A percentile compares a stretch with the other conserved stretches of the same genome.
These are phyloP conservation scores for Thecaphora frezii DNA, from an alignment of 1,284 basidiomycete species.

Conservation along the genomic window DNA sequence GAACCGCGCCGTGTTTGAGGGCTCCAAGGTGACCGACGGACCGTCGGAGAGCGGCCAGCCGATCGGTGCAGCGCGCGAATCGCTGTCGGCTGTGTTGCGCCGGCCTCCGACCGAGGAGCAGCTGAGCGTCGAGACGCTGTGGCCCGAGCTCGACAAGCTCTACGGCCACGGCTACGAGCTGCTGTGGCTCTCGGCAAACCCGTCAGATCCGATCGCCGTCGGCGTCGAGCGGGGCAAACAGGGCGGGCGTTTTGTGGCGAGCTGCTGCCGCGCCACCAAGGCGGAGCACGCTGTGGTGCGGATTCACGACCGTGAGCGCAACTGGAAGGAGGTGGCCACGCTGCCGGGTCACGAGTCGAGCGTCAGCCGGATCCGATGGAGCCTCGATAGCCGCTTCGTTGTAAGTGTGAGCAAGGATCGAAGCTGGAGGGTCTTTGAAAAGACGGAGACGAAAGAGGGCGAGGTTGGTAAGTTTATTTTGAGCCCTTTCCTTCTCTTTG, in stretches of 20 bases:
- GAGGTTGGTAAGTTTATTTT: slow-evolving; percentile 59
- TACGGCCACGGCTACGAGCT: slow-evolving; percentile 98
- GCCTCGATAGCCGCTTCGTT: slow-evolving; percentile 75
- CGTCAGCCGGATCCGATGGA: slow-evolving; percentile 86
- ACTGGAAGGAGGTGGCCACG: slow-evolving; percentile 66
- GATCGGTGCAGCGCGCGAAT: slow-evolving; percentile 26
- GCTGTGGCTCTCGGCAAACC: slow-evolving; percentile 31
- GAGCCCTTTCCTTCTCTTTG: no score
- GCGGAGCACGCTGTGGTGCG: slow-evolving; percentile 86
- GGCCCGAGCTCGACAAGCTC: slow-evolving; percentile 94
- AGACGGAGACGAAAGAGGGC: slow-evolving; percentile 38
- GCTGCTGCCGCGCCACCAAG: slow-evolving; percentile 84
- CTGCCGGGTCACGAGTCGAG: slow-evolving; percentile 84
- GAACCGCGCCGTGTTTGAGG: slow-evolving; percentile 49
- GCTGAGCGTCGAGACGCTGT: slow-evolving; percentile 80
- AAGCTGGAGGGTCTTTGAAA: slow-evolving; percentile 82
- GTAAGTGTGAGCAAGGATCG: slow-evolving; percentile 88
- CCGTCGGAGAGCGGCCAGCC: slow-evolving; percentile 35
- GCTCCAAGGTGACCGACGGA: slow-evolving; percentile 18
- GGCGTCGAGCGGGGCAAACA: slow-evolving; percentile 7
- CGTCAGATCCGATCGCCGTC: slow-evolving; percentile 9
- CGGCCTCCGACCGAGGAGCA: slow-evolving; percentile 65
- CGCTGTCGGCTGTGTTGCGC: slow-evolving; percentile 21
- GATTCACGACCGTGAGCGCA: slow-evolving; percentile 73
- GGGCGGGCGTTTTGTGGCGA: slow-evolving; percentile 74